Evolutionary conservation across 1,139 yeast genomes (phyloP), one percentile per base, ranked within the genome.

Genomic region (Pneumocystis jirovecii): DNA sequence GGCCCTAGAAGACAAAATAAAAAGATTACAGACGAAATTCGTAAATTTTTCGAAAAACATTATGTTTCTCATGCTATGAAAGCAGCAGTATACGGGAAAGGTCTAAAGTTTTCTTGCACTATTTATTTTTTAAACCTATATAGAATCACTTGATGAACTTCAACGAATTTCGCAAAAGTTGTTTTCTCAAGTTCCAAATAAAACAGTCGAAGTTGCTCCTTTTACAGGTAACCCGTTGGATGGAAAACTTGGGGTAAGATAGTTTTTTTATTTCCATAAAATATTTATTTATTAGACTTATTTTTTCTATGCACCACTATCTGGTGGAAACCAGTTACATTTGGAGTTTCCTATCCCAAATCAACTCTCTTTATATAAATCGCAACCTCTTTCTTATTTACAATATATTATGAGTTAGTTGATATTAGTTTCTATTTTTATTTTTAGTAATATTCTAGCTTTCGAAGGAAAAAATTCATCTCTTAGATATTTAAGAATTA

Each of bases 361-460:
- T 74, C 78, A 91, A 66, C 76, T 93, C 65, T 97, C 12, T 97
- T 42, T 97, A 93, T 74, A 98, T 93, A 77, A 89, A 89, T 44
- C 56, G 1, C 10, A 7, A 3, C 56, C 56, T 44, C 1, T 21
- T 6, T 21, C 10, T 21, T 44, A 44, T 44, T 10, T 44, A 7
- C 15, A 6, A 3, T 44, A 44, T 44, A 12, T 44, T 44, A 7
- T 44, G 1, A 7, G 56, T 44, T 44, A 19, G 15, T 44, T 17
- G 3, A 6, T 44, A 44, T 6, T 19, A 10, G 1, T 21, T 44
- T 12, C 10, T 44, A 8, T 44, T 44, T 44, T 44, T 44, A 44
- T 44, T 44, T 44, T 19, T 44, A 44, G 19, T 21, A 44, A 19
- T 44, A 19, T 44, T 31, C 12, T 19, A 44, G 56, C 56, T 44